Percentiles rank a stretch among this genome's conserved stretches.
Conservation (phyloP, 768 basidiomycete species). For the Panaeolus papilionaceus region DNA sequence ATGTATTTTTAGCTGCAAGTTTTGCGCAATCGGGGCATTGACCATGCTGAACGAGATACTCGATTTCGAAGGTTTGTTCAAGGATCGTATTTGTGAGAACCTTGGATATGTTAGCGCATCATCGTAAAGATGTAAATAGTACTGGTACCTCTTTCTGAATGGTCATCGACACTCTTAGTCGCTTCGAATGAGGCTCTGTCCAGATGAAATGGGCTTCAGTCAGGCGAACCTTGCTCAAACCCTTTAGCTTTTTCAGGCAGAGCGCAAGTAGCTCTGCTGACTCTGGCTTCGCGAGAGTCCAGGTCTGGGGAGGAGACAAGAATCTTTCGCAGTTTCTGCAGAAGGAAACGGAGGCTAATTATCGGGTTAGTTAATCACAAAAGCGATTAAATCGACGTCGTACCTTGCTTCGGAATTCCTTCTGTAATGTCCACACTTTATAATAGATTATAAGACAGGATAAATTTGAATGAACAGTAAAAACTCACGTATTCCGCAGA, state of each 20-base stretch:
- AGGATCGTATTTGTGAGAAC: constrained; percentile 94
- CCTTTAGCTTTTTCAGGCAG: constrained; percentile 94
- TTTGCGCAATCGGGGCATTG: constrained; percentile 95
- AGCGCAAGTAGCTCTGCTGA: constrained; percentile 93
- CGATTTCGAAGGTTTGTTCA: constrained; percentile 97
- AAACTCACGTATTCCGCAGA: constrained; percentile 80
- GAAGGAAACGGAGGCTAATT: constrained; percentile 83
- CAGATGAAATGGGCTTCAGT: constrained; percentile 99
- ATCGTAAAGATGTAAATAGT: not conserved
- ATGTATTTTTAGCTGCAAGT: constrained; percentile 97
- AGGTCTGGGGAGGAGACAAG: constrained; percentile 86
- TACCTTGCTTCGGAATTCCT: constrained; percentile 94
- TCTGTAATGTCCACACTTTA: constrained; percentile 94
- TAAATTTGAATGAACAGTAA: not conserved
- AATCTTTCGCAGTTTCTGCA: constrained; percentile 98
- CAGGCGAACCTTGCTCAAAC: constrained; percentile 90
- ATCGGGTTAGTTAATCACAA: not conserved
- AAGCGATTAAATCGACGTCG: constrained; percentile 23
- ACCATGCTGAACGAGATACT: constrained; percentile 92
- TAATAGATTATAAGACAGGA: not conserved
- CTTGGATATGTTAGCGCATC: constrained; percentile 33
- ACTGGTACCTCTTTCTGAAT: constrained; percentile 92
- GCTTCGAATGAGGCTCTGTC: constrained; percentile 98
- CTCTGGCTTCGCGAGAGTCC: constrained; percentile 88
- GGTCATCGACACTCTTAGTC: constrained; percentile 90